Base-by-base conservation (phyloP, 1,284 basidiomycete genomes). In the Apiotrichum gracile region DNA sequence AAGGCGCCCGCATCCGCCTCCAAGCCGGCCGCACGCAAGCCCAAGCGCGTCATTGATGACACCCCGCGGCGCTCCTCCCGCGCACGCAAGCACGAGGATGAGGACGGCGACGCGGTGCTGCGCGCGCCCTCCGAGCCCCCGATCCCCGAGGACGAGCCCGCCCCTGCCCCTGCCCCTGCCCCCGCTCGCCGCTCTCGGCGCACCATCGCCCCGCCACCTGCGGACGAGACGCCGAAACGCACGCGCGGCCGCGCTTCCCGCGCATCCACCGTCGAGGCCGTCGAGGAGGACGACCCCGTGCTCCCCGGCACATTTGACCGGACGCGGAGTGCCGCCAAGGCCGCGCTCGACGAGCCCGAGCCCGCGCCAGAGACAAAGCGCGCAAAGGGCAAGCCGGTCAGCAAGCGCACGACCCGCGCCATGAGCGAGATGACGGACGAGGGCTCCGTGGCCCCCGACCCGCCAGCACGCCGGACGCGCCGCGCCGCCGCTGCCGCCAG, bases 11-110 rank as follows among this genome's bases (percentile, higher is more conserved):
- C 54, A 9, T 49, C 51, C 0, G n/a, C 46, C 8, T 22, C 47
- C 21, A 47, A 34, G 25, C 51, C 57, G 12, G 51, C 60, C 12
- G 40, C 55, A 0, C 33, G 52, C 40, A 44, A 52, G 48, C 62
- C 55, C 6, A 58, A 47, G 47, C 43, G 47, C 26, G 65, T 68
- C 41, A 61, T 69, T 33, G 68, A 72, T 44, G 69, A 71, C 53
- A 61, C 45, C 35, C 35, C 41, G 6, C 43, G 56, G 25, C 56
- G 56, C 40, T 51, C 49, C 14, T 49, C 41, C 8, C 57, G 57
- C 26, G 19, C 27, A 34, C 35, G 31, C 38, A 21, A 46, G 5
- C 41, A 46, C 25, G 45, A 51, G 16, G 52, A 51, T 19, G 21
- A 12, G 17, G 27, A 42, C 31, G n/a, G 21, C 22, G 19, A 47